A percentile compares a stretch with the other conserved stretches of the same genome.
These are phyloP conservation scores for Xylariaceae sp. DNA, from an alignment of 2,329 filamentous ascomycete genomes.

Conservation along the genomic window DNA sequence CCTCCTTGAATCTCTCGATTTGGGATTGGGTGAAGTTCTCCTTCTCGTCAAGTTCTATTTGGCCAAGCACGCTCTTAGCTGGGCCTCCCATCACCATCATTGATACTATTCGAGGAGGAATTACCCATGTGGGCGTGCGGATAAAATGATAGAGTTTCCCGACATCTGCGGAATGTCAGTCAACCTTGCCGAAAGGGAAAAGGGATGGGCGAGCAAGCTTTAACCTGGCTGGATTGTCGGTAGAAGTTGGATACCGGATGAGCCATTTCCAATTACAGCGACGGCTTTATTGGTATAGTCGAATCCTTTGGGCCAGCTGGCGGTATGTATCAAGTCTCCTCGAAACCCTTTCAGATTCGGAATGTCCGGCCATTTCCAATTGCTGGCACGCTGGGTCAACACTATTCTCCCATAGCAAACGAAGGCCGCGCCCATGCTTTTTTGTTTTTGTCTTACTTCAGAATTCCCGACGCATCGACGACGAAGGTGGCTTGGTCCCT, in stretches of 20 bases:
- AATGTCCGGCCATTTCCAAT: slow-evolving; percentile 57
- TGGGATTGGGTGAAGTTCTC: slow-evolving; percentile 48
- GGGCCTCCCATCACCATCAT: slow-evolving; percentile 44
- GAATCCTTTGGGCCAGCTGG: slow-evolving; percentile 54
- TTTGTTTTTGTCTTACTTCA: slow-evolving; percentile 48
- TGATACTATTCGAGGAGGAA: slow-evolving; percentile 40
- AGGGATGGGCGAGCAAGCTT: slow-evolving; percentile 11
- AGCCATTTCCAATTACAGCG: slow-evolving; percentile 60
- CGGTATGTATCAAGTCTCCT: slow-evolving; percentile 56
- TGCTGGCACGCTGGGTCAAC: slow-evolving; percentile 38
- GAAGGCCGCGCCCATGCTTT: background rate
- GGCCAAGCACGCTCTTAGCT: slow-evolving; percentile 40
- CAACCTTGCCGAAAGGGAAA: background rate
- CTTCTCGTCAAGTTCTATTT: slow-evolving; percentile 46
- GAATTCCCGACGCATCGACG: slow-evolving; percentile 53
- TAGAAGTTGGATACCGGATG: slow-evolving; percentile 57
- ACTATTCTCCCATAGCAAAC: background rate
- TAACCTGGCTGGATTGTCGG: slow-evolving; percentile 51
- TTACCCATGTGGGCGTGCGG: slow-evolving; percentile 48
- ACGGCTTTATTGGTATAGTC: slow-evolving; percentile 54
- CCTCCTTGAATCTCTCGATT: slow-evolving; percentile 50
- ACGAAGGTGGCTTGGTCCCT: slow-evolving; percentile 51
- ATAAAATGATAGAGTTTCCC: slow-evolving; percentile 46
- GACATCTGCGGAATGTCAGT: slow-evolving; percentile 34
- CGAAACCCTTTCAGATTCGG: slow-evolving; percentile 49